phyloP scores from a whole-genome alignment of 768 basidiomycete species.

The Russula virescens region DNA sequence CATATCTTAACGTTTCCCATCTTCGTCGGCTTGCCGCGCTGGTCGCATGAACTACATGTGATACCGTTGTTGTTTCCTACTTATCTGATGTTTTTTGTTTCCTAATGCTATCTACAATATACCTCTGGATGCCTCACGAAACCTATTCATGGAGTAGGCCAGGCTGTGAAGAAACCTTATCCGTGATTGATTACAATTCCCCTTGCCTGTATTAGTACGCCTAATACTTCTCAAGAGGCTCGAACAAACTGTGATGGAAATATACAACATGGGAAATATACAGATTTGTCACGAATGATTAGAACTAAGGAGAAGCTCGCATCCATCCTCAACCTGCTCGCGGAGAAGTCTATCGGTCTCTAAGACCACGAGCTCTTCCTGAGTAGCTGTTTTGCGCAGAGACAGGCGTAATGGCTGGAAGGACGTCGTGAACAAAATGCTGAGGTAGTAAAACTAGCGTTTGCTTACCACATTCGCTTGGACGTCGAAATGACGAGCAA shows the following conservation, averaged over 20 bases:
- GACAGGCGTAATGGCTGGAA: conserved; percentile 41
- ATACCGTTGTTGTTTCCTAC: conserved; percentile 7
- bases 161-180: not conserved
- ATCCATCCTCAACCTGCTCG: conserved; percentile 52
- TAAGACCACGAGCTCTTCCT: conserved; percentile 32
- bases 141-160: not conserved
- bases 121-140: conserved; percentile 8
- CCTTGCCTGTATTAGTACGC: too few species aligned
- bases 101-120: conserved; percentile 20
- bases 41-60: conserved; percentile 51
- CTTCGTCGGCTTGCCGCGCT: conserved; percentile 82
- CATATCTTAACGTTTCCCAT: conserved; percentile 86
- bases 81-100: conserved; percentile 7
- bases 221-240: not conserved
- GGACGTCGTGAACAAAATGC: conserved; percentile 19
- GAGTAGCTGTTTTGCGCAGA: conserved; percentile 23
- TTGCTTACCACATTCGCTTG: conserved; percentile 20
- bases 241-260: not conserved
- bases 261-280: not conserved
- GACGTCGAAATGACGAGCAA: conserved; percentile 36
- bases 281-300: not conserved
- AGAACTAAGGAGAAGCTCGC: conserved; percentile 23
- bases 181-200: not conserved
- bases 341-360: conserved; percentile 45
- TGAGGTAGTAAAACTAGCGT: conserved; percentile 23